Evolutionary conservation across 306 rosid genomes (phyloP), one percentile per base, ranked within the genome.

Genomic region (Begonia fuchsioides): DNA sequence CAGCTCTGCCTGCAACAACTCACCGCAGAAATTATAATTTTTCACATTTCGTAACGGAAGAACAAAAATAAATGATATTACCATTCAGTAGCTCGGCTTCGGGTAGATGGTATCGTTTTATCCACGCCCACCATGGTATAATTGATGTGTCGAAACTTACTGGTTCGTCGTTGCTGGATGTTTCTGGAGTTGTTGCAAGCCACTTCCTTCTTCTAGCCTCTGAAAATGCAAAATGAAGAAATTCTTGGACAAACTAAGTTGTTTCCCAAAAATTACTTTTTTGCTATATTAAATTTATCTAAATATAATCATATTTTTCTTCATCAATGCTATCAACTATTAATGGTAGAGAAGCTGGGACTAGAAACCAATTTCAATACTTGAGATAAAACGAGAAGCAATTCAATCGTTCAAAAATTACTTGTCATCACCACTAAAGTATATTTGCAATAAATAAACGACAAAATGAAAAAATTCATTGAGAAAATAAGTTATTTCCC

Each of bases 61-160:
- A 26, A 26, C 8, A 8, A 26, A 26, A 8, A 5, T 11, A 8
- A 8, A 9, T 15, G 56, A 58, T 70, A 78, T 55, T 52, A 90
- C 98, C 98, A 65, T 90, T 90, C 14, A 90, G 95, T 39, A 66
- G 71, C 61, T 90, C 98, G 17, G 98, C 98, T 69, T 90, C 98
- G 40, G 98, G 98, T 63, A 92, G 82, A 68, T 92, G 98, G 77
- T 79, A 92, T 60, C 96, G 74, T 72, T 85, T 92, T 6, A 75
- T 63, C 98, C 98, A 90, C 48, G 95, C 95, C 98, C 95, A 90
- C 98, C 98, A 90, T 19, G 98, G 98, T 40, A 90, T 50, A 47
- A 85, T 81, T 69, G 95, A 81, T 20, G 98, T 81, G 72, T 85
- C 98, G 64, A 90, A 90, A 47, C 79, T 58, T 17, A 90, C 70